phyloP scores from a whole-genome alignment of 1,284 basidiomycete genomes.

The Tremellales sp. region DNA sequence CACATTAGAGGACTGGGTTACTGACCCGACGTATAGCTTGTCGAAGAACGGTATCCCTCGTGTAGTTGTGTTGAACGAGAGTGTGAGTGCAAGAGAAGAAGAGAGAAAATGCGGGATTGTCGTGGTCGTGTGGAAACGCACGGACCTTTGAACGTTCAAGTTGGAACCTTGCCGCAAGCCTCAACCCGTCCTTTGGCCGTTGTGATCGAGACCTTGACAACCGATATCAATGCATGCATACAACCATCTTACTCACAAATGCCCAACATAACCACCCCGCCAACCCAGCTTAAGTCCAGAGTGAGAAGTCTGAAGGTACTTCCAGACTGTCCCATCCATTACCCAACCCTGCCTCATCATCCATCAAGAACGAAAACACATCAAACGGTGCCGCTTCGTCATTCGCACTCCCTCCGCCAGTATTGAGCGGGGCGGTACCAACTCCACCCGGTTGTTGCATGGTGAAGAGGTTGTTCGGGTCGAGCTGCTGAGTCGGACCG shows the following conservation, averaged over 20 bases:
- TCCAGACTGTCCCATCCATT: slow-evolving; percentile 35
- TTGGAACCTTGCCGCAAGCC: neutral
- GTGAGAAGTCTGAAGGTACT: slow-evolving; percentile 36
- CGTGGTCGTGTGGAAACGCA: neutral
- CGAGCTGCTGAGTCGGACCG: neutral
- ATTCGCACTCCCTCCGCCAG: neutral
- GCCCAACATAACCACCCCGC: neutral
- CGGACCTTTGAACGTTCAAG: too few species aligned
- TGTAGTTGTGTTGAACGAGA: too few species aligned
- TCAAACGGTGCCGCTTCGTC: slow-evolving; percentile 23
- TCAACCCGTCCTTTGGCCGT: neutral
- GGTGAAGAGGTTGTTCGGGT: slow-evolving; percentile 3
- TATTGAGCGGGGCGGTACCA: neutral
- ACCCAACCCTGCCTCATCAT: slow-evolving; percentile 32
- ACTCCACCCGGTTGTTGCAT: neutral
- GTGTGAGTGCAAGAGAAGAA: too few species aligned
- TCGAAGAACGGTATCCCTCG: too few species aligned
- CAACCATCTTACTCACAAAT: neutral
- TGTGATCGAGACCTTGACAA: neutral
- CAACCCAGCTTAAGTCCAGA: slow-evolving; percentile 31
- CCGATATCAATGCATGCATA: neutral
- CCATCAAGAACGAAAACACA: slow-evolving; percentile 45
- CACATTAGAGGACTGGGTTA: too few species aligned
- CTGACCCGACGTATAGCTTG: too few species aligned
- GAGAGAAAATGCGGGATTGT: neutral